Percentiles rank a stretch among this genome's conserved stretches.
Evolutionary conservation across 2,329 filamentous ascomycete genomes (phyloP).

Genomic region (Cytospora piceae): DNA sequence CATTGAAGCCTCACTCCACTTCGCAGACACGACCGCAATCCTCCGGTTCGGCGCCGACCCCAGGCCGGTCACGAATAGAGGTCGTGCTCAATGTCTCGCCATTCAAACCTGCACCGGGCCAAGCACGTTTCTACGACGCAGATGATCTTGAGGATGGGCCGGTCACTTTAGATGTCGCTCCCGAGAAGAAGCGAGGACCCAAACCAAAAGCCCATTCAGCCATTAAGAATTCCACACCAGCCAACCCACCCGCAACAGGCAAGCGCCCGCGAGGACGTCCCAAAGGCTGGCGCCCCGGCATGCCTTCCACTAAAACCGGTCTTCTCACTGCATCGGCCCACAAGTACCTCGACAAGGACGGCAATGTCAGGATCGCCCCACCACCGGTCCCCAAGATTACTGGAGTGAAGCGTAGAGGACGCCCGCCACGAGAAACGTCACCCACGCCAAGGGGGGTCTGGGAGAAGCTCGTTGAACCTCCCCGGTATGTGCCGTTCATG

Average conservation of each 20-base stretch:
- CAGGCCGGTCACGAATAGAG: constrained; percentile 21
- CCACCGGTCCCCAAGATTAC: constrained; percentile 10
- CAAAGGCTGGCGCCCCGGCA: constrained; percentile 31
- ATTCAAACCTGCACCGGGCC: neutral
- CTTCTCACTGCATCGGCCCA: constrained; percentile 2
- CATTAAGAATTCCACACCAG: neutral
- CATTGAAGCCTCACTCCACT: neutral
- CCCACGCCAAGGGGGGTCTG: constrained; percentile 28
- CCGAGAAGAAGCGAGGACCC: constrained; percentile 2
- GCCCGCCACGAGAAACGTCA: constrained; percentile 32
- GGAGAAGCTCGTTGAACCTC: constrained; percentile 39
- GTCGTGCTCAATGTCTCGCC: constrained; percentile 27
- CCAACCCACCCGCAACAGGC: neutral
- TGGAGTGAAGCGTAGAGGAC: constrained; percentile 35
- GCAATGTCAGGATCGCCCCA: neutral
- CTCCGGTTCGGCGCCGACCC: neutral
- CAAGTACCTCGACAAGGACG: constrained; percentile 11
- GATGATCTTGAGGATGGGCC: constrained; percentile 18
- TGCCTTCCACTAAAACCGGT: constrained; percentile 26
- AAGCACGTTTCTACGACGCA: constrained; percentile 7
- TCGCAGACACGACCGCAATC: neutral
- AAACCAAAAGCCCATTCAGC: neutral
- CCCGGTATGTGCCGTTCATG: constrained; percentile 54
- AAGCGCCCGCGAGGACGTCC: constrained; percentile 27
- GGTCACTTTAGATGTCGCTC: neutral